Percentiles rank a stretch among this genome's conserved stretches.
These are phyloP conservation scores for Penicillium verrucosum DNA, from an alignment of 2,329 filamentous ascomycete species.

Conservation along the genomic window DNA sequence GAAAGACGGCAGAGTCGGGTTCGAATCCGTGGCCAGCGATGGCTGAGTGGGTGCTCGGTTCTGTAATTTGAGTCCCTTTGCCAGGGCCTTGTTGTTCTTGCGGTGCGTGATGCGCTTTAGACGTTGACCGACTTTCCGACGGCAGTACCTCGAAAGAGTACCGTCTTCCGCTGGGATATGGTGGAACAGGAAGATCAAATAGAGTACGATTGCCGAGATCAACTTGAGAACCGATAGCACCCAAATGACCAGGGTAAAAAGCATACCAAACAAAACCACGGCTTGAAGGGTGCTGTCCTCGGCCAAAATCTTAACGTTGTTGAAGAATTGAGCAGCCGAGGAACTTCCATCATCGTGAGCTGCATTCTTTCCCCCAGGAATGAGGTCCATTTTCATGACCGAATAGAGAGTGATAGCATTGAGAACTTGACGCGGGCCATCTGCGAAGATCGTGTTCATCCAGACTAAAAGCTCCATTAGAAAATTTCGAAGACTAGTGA, in stretches of 20 bases:
- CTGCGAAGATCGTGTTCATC: slow-evolving; percentile 83
- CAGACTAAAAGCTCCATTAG: slow-evolving; percentile 58
- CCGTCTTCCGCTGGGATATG: slow-evolving; percentile 82
- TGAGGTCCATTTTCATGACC: slow-evolving; percentile 71
- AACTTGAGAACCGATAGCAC: slow-evolving; percentile 72
- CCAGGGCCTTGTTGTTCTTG: slow-evolving; percentile 85
- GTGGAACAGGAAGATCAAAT: slow-evolving; percentile 85
- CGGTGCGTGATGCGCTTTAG: slow-evolving; percentile 78
- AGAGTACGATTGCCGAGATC: slow-evolving; percentile 71
- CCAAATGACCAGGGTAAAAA: slow-evolving; percentile 90
- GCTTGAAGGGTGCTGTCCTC: slow-evolving; percentile 73
- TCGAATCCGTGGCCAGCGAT: slow-evolving; percentile 28
- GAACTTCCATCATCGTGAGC: slow-evolving; percentile 55
- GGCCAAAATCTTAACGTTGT: slow-evolving; percentile 73
- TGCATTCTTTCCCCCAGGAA: slow-evolving; percentile 57
- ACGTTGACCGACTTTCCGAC: slow-evolving; percentile 83
- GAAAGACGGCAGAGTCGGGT: slow-evolving; percentile 63
- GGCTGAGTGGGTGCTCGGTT: slow-evolving; percentile 52
- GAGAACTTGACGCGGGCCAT: slow-evolving; percentile 85
- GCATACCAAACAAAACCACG: slow-evolving; percentile 81
- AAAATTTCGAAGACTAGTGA: slow-evolving; percentile 10
- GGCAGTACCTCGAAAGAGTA: slow-evolving; percentile 78
- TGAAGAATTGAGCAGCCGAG: slow-evolving; percentile 71
- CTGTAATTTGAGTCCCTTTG: slow-evolving; percentile 63
- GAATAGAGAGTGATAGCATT: slow-evolving; percentile 87